Conservation (phyloP, 148 eudicot species). For the Drosera capensis region DNA sequence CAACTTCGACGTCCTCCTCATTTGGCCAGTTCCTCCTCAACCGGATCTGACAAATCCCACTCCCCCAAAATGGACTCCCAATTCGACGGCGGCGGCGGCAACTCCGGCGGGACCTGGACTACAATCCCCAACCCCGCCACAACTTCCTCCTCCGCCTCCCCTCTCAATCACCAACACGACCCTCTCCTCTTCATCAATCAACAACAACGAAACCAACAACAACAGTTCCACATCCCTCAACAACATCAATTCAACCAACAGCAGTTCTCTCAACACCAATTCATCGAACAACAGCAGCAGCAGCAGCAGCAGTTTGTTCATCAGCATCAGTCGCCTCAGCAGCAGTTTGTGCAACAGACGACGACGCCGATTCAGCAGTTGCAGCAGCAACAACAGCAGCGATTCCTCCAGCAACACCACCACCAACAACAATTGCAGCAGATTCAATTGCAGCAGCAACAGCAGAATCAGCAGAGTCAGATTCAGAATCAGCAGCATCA, state of each 20-base stretch:
- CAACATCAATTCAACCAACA: constrained; percentile 18
- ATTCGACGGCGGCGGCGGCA: no score
- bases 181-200: no score
- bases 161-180: no score
- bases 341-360: constrained; percentile 9
- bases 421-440: constrained; percentile 5
- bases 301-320: constrained; percentile 12
- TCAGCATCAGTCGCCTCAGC: constrained; percentile 10
- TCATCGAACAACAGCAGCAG: constrained; percentile 10
- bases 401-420: constrained; percentile 11
- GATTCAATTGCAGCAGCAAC: constrained; percentile 5
- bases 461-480: constrained; percentile 6
- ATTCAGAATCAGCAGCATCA: constrained; percentile 33
- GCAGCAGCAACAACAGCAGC: constrained; percentile 9
- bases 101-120: no score
- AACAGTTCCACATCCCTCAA: constrained; percentile 18
- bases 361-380: no score
- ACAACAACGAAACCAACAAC: no score
- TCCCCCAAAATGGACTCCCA: no score
- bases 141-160: no score
- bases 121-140: no score
- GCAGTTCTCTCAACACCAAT: constrained; percentile 11
- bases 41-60: no score
- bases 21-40: no score
- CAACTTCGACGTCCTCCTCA: no score